A percentile compares a stretch with the other conserved stretches of the same genome.
Evolutionary conservation across 108 stramenopile genomes (phyloP).

Genomic region (Seminavis robusta): DNA sequence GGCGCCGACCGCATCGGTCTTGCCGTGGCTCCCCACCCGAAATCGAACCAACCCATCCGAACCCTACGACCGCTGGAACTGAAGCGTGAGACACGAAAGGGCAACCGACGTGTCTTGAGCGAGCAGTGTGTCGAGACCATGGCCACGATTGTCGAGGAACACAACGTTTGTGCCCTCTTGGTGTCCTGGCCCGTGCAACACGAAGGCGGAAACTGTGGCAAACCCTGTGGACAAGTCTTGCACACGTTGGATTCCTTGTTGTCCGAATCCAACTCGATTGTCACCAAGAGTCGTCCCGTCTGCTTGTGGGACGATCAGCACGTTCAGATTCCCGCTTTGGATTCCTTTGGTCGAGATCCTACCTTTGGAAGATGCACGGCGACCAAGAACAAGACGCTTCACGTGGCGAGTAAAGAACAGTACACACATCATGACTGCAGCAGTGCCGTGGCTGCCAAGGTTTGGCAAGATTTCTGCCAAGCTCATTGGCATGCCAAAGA

Average conservation of each 20-base stretch:
- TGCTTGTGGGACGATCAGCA: slow-evolving; percentile 20
- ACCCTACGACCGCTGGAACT: background rate
- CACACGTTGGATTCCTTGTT: slow-evolving; percentile 17
- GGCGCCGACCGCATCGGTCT: slow-evolving; percentile 5
- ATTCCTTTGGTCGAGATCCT: slow-evolving; percentile 19
- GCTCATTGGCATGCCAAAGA: slow-evolving; percentile 21
- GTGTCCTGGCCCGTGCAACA: slow-evolving; percentile 28
- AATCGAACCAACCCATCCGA: background rate
- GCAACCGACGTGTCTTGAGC: background rate
- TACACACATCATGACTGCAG: slow-evolving; percentile 10
- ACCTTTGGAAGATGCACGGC: background rate
- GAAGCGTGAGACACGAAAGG: background rate
- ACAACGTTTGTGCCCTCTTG: slow-evolving; percentile 22
- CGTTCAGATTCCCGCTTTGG: slow-evolving; percentile 1
- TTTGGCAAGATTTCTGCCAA: slow-evolving; percentile 16
- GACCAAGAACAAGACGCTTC: slow-evolving; percentile 6
- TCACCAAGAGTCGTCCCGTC: slow-evolving; percentile 12
- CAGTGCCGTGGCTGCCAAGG: slow-evolving; percentile 2
- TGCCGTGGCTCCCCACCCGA: slow-evolving; percentile 17
- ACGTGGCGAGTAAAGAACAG: slow-evolving; percentile 22
- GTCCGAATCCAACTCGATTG: slow-evolving; percentile 4
- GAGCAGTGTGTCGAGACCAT: background rate
- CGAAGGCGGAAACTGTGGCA: slow-evolving; percentile 16
- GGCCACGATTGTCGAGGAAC: slow-evolving; percentile 1
- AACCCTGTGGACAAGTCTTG: slow-evolving; percentile 21